Evolutionary conservation across 305 asterid genomes (phyloP), one percentile per base, ranked within the genome.

Genomic region (Salvia sclarea): DNA sequence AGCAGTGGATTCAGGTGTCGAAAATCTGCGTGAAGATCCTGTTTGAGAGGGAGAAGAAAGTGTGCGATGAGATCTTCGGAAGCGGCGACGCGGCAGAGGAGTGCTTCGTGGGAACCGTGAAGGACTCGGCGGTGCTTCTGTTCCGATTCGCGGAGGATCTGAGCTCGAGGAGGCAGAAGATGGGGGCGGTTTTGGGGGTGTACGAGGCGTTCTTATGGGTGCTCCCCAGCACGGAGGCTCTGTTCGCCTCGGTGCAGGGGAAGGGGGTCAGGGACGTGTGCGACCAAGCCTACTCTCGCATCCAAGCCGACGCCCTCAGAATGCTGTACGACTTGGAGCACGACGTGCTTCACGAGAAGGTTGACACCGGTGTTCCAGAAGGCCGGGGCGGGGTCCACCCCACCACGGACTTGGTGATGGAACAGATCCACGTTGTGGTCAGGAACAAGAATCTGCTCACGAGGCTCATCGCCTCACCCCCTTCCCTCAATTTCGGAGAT

Each of bases 51-150:
- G 96, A 88, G 82, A 84, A 69, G 74, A 64, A 56, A 9, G 40
- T 88, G 7, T 84, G 86, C 5, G 60, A 38, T 22, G 55, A 71
- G 20, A 76, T 88, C n/a, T 86, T 88, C 22, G 59, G 37, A 16
- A 80, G 68, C 8, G 47, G 13, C 2, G 61, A 17, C 0, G 59
- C 31, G 3, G 53, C 38, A 14, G 82, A 76, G 24, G 87, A 81
- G 52, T 82, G 87, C 38, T 88, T 86, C 49, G 65, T 84, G 5
- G 76, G 81, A 10, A 80, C 80, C 0, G 93, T 83, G 14, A 43
- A 79, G 64, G 84, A 78, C 8, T 68, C 77, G 21, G 86, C 85
- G 0, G 49, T 64, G 1, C 60, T 28, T 18, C 69, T 88, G 1
- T 72, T 88, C 60, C 71, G 56, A 21, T 88, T 88, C 60, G 91